Evolutionary conservation across 2,329 filamentous ascomycete genomes (phyloP).

Genomic region (Hymenoscyphus fructigenus): DNA sequence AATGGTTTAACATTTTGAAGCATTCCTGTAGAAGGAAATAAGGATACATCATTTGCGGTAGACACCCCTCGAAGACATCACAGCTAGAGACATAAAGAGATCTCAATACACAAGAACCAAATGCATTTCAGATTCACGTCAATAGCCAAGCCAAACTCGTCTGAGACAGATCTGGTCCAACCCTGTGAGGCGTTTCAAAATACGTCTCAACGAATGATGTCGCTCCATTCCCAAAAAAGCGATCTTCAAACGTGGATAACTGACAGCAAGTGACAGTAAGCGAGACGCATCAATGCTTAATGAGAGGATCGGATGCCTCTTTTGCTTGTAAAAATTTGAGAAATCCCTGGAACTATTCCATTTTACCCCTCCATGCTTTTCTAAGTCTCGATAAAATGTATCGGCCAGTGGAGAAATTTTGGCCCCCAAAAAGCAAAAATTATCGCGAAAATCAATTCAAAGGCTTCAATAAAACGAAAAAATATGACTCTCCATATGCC

Average conservation of each 20-base stretch:
- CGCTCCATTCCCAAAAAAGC: background rate
- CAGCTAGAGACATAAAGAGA: background rate
- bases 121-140: no score
- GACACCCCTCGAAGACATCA: background rate
- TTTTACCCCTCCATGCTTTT: no score
- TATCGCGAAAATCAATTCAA: no score
- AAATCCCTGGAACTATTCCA: no score
- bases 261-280: background rate
- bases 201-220: background rate
- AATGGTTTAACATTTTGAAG: background rate
- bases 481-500: no score
- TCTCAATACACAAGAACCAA: background rate
- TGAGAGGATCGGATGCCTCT: background rate
- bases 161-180: background rate
- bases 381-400: no score
- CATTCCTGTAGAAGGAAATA: background rate
- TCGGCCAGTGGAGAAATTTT: no score
- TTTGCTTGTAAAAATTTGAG: no score
- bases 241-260: background rate
- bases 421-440: no score
- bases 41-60: background rate
- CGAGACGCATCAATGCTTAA: background rate
- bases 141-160: background rate
- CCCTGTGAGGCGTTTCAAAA: background rate
- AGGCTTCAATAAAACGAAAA: no score